phyloP scores from a whole-genome alignment of 2,329 filamentous ascomycete species.

The Alternaria sp. region DNA sequence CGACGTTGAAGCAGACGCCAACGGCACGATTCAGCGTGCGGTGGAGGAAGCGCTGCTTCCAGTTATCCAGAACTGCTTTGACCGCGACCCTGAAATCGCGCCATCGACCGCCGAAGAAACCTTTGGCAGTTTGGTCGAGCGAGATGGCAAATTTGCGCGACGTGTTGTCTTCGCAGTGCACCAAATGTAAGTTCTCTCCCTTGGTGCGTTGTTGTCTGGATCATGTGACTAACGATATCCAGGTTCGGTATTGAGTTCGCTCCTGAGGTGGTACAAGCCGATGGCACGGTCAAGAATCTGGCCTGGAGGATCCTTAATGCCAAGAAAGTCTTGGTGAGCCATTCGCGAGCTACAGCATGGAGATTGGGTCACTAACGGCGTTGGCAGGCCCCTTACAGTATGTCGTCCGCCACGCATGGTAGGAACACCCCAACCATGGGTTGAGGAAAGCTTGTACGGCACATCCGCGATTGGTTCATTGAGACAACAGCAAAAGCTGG shows the following conservation, averaged over 20 bases:
- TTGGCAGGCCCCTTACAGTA: constrained; percentile 56
- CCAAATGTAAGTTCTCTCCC: constrained; percentile 72
- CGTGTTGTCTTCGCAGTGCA: constrained; percentile 92
- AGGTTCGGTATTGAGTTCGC: constrained; percentile 93
- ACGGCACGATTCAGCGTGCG: constrained; percentile 68
- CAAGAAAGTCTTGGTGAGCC: constrained; percentile 86
- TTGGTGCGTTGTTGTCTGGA: neutral
- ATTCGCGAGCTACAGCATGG: neutral
- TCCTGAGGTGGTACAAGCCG: constrained; percentile 87
- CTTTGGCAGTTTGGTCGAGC: constrained; percentile 84
- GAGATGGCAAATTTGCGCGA: constrained; percentile 86
- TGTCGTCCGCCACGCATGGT: constrained; percentile 56
- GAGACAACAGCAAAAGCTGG: neutral
- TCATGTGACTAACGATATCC: neutral
- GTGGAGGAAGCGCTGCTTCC: constrained; percentile 82
- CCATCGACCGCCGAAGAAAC: constrained; percentile 78
- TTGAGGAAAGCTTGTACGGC: neutral
- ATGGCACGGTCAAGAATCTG: constrained; percentile 87
- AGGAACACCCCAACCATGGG: constrained; percentile 43
- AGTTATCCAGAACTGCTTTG: constrained; percentile 88
- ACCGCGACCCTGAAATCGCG: constrained; percentile 88
- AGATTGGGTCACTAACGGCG: constrained; percentile 2
- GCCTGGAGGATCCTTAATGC: constrained; percentile 96
- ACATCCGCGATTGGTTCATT: neutral
- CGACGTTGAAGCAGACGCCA: constrained; percentile 64